These are phyloP conservation scores for Dentipellis sp. DNA, from an alignment of 768 basidiomycete species.

Conservation along the genomic window DNA sequence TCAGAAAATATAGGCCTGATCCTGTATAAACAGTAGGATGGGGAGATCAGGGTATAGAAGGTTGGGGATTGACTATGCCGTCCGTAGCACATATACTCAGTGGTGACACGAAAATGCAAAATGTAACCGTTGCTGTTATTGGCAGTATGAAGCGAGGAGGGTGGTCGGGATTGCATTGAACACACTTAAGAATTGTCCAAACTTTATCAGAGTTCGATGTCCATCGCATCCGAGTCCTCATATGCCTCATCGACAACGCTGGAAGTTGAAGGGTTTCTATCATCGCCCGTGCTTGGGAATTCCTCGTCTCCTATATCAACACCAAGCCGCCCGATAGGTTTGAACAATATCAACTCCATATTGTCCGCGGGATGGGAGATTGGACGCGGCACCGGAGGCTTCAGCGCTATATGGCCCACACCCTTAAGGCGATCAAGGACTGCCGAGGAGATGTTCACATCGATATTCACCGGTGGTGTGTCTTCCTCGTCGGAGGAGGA, in stretches of 20 bases:
- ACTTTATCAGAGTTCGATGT: background rate
- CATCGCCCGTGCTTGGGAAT: background rate
- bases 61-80: no score
- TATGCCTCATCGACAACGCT: background rate
- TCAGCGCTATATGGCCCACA: background rate
- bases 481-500: constrained; percentile 13
- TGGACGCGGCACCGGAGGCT: background rate
- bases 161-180: no score
- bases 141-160: no score
- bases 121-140: no score
- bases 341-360: background rate
- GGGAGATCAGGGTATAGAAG: no score
- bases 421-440: constrained; percentile 2
- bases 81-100: no score
- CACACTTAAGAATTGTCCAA: no score
- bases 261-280: background rate
- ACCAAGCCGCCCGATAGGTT: background rate
- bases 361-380: background rate
- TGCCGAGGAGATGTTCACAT: constrained; percentile 4
- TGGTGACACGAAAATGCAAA: no score
- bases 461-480: background rate
- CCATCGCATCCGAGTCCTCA: constrained; percentile 8
- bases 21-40: no score
- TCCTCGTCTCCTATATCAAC: background rate
- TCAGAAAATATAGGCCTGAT: no score